phyloP scores from a whole-genome alignment of 768 basidiomycete species.

The Mycena albidolilacea region DNA sequence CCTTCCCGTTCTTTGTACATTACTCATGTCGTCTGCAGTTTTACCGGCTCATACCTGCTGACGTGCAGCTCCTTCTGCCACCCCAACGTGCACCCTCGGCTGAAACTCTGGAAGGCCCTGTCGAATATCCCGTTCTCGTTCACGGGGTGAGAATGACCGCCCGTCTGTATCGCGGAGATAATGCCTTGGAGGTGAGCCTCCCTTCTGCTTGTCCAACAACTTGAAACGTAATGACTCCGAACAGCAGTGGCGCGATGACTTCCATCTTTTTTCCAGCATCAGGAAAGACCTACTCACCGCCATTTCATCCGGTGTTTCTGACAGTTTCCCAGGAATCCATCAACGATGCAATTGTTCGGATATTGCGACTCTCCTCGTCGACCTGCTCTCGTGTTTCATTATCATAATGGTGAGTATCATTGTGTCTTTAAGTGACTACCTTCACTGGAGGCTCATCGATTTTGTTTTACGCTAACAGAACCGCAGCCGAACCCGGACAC shows the following conservation, averaged over 20 bases:
- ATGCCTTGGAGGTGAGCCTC: conserved; percentile 7
- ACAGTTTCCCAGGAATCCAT: conserved; percentile 1
- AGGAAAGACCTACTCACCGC: not conserved
- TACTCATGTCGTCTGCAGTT: not conserved
- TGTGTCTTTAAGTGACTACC: not conserved
- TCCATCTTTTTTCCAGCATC: conserved; percentile 2
- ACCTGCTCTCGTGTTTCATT: conserved; percentile 12
- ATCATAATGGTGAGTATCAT: conserved; percentile 2
- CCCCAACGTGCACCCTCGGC: not conserved
- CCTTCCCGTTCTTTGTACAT: not conserved
- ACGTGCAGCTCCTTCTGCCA: conserved; percentile 4
- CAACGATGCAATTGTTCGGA: conserved; percentile 5
- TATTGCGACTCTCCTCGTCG: conserved; percentile 17
- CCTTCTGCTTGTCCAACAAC: not conserved
- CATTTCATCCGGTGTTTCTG: not conserved
- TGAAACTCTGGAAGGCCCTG: not conserved
- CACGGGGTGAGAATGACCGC: conserved; percentile 11
- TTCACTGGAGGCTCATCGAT: not conserved
- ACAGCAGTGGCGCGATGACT: conserved; percentile 25
- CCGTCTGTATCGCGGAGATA: conserved; percentile 7
- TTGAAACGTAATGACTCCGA: not conserved
- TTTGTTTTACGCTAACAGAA: not conserved
- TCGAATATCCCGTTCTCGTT: conserved; percentile 7
- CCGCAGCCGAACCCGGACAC: not conserved
- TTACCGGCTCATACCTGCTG: conserved; percentile 21